A percentile compares a stretch with the other conserved stretches of the same genome.
phyloP scores from a whole-genome alignment of 257 asterid genomes.

The Vinca minor region DNA sequence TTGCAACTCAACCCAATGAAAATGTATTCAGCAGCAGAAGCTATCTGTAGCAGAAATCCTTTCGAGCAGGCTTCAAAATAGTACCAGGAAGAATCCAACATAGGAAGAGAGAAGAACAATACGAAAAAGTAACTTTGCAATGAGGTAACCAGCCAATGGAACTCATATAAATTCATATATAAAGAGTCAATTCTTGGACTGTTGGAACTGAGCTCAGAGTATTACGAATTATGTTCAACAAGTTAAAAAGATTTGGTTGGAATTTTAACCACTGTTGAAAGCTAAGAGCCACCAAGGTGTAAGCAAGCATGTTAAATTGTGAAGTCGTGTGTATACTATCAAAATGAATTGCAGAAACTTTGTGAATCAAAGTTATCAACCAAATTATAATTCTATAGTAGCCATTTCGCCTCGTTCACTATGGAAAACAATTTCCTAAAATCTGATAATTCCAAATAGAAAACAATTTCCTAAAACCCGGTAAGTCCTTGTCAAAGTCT shows the following conservation, averaged over 20 bases:
- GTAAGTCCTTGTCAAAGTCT: too few relatives aligned
- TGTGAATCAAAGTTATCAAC: neutral
- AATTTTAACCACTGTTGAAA: neutral
- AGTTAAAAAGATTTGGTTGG: neutral
- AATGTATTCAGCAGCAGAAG: neutral
- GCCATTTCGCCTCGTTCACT: neutral
- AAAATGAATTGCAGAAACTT: neutral
- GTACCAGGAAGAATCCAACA: neutral
- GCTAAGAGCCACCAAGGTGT: neutral
- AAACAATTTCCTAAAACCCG: too few relatives aligned
- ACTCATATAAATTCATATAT: neutral
- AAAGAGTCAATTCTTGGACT: neutral
- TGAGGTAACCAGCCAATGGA: too few relatives aligned
- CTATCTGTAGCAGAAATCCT: neutral
- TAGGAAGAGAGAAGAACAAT: neutral
- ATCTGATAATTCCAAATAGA: neutral
- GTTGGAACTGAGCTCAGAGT: neutral
- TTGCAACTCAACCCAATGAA: neutral
- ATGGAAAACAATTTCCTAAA: neutral
- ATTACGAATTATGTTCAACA: neutral
- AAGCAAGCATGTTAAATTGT: neutral
- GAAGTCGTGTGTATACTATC: neutral
- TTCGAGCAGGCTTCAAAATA: neutral
- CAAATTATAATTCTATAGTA: neutral
- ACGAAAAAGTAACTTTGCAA: neutral